Percentiles rank a stretch among this genome's conserved stretches.
These are phyloP conservation scores for Podaxis sp. DNA, from an alignment of 768 basidiomycete genomes.

Conservation along the genomic window DNA sequence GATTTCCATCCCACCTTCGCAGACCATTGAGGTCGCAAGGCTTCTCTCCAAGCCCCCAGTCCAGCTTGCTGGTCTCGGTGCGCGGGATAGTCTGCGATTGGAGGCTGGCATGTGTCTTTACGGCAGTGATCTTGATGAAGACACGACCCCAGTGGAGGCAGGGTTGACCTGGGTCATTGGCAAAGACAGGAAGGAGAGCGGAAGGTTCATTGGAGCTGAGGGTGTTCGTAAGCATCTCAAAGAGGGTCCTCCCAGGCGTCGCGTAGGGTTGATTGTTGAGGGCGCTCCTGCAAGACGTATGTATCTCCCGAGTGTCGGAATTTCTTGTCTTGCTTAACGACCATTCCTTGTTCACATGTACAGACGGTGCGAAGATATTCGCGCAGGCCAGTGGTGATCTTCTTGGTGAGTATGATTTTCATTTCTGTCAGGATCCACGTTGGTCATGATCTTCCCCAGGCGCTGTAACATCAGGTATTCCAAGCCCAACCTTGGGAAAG, in stretches of 20 bases:
- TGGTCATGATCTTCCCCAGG: conserved; percentile 33
- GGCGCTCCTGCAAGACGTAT: conserved; percentile 83
- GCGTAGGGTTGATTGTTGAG: conserved; percentile 80
- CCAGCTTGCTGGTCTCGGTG: conserved; percentile 85
- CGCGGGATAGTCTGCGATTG: conserved; percentile 88
- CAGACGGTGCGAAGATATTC: conserved; percentile 79
- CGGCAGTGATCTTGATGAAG: conserved; percentile 89
- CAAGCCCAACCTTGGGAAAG: conserved; percentile 81
- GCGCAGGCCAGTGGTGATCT: conserved; percentile 44
- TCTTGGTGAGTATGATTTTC: conserved; percentile 7
- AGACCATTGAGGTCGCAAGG: conserved; percentile 68
- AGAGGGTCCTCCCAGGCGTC: conserved; percentile 68
- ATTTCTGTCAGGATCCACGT: not conserved
- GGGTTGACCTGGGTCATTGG: conserved; percentile 93
- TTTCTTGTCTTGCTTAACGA: not conserved
- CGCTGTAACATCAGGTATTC: conserved; percentile 89
- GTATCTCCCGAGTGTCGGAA: conserved; percentile 21
- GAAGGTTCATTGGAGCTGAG: conserved; percentile 77
- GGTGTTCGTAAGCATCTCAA: conserved; percentile 71
- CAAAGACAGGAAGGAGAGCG: conserved; percentile 76
- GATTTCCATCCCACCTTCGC: conserved; percentile 85
- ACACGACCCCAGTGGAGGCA: conserved; percentile 83
- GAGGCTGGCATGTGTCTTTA: conserved; percentile 98
- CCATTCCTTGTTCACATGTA: conserved; percentile 4
- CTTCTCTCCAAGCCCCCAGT: conserved; percentile 63